A percentile compares a stretch with the other conserved stretches of the same genome.
Conservation (phyloP, 176 grass and related monocot genomes). For the Leersia perrieri region DNA sequence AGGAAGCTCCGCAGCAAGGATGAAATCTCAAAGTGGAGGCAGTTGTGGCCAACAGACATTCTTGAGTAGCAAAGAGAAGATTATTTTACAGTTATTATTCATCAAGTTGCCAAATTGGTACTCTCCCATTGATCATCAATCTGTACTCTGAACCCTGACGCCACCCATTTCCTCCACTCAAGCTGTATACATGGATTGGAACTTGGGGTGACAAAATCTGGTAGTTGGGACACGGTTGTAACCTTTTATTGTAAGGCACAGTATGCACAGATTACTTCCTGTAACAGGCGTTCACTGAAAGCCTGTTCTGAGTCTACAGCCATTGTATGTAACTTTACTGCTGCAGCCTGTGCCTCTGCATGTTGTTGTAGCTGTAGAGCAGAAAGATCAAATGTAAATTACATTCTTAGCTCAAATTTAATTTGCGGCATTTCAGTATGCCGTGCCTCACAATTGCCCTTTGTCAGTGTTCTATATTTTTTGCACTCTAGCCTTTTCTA, state of each 20-base stretch:
- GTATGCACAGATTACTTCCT: constrained; percentile 1
- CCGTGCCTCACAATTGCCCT: background rate
- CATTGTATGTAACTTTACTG: constrained; percentile 14
- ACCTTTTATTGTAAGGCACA: constrained; percentile 27
- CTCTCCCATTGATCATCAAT: constrained; percentile 24
- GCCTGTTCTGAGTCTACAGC: background rate
- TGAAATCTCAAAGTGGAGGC: constrained; percentile 77
- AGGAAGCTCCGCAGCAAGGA: constrained; percentile 68
- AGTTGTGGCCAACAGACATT: constrained; percentile 80
- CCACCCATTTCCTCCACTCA: background rate
- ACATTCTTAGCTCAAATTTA: constrained; percentile 43
- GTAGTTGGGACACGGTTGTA: constrained; percentile 40
- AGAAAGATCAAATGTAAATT: constrained; percentile 69
- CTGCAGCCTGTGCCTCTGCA: constrained; percentile 10
- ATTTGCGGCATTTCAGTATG: constrained; percentile 6
- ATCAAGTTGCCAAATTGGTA: constrained; percentile 27
- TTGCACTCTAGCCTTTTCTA: background rate
- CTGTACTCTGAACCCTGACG: background rate
- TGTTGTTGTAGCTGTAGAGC: constrained; percentile 46
- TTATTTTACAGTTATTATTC: background rate
- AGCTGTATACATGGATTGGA: constrained; percentile 29
- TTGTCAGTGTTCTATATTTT: background rate
- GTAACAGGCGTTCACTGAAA: constrained; percentile 11
- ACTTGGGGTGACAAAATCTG: constrained; percentile 31
- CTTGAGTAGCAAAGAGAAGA: constrained; percentile 42